Conservation (phyloP, 169 alveolate species). For the Theileria parva region DNA sequence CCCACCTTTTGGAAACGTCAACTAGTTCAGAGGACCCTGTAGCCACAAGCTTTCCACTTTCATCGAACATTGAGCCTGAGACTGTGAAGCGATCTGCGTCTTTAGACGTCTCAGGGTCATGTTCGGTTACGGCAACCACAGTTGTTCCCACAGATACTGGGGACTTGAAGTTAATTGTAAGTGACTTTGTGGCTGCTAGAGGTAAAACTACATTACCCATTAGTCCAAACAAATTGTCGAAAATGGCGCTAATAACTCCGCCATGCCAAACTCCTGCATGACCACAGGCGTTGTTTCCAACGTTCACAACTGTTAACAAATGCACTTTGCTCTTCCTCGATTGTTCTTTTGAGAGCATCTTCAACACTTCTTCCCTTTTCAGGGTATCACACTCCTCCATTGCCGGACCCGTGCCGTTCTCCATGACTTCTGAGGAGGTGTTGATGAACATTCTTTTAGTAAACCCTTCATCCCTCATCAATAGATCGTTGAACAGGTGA, state of each 20-base stretch:
- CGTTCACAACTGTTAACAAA: constrained; percentile 43
- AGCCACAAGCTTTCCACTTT: constrained; percentile 51
- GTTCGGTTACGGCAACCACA: constrained; percentile 35
- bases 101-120: constrained; percentile 52
- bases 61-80: constrained; percentile 39
- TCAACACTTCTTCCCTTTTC: constrained; percentile 20
- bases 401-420: constrained; percentile 11
- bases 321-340: constrained; percentile 36
- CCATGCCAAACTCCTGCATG: constrained; percentile 72
- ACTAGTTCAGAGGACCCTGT: constrained; percentile 66
- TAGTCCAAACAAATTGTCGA: constrained; percentile 63
- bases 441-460: constrained; percentile 45
- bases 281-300: constrained; percentile 64
- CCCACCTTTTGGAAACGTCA: constrained; percentile 62
- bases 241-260: constrained; percentile 66
- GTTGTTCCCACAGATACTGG: constrained; percentile 61
- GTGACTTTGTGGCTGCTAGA: constrained; percentile 66
- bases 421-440: constrained; percentile 11
- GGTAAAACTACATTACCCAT: constrained; percentile 43
- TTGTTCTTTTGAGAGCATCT: constrained; percentile 17
- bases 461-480: constrained; percentile 39
- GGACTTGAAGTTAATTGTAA: constrained; percentile 52
- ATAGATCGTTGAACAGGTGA: constrained; percentile 55
- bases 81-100: constrained; percentile 48
- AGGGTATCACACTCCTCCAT: background rate